A percentile compares a stretch with the other conserved stretches of the same genome.
Conservation (phyloP, 768 basidiomycete genomes). For the Podaxis sp. region DNA sequence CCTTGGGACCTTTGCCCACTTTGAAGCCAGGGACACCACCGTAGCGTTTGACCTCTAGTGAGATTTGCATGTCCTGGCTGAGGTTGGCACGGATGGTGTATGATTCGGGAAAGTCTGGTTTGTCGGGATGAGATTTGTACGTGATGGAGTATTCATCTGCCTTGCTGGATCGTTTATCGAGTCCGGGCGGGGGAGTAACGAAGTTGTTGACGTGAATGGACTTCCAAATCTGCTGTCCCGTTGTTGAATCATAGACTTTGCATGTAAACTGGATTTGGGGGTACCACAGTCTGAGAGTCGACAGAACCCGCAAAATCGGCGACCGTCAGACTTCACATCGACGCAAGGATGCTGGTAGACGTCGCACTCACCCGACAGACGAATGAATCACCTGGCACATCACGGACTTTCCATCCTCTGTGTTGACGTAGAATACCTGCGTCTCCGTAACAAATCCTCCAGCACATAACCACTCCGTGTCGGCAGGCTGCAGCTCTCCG, state of each 20-base stretch:
- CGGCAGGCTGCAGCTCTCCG: conserved; percentile 73
- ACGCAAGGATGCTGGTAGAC: not conserved
- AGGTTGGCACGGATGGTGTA: conserved; percentile 83
- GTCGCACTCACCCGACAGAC: conserved; percentile 71
- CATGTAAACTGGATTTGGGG: conserved; percentile 93
- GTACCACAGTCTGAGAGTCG: conserved; percentile 75
- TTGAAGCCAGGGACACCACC: conserved; percentile 84
- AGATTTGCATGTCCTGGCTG: conserved; percentile 76
- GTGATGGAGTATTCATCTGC: conserved; percentile 83
- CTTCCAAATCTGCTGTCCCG: conserved; percentile 77
- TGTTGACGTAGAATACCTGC: conserved; percentile 80
- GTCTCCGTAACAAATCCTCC: conserved; percentile 91
- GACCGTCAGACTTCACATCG: conserved; percentile 17
- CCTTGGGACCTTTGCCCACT: conserved; percentile 82
- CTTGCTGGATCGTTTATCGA: conserved; percentile 86
- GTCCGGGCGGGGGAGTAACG: conserved; percentile 66
- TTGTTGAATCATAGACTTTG: conserved; percentile 82
- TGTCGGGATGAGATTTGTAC: conserved; percentile 51
- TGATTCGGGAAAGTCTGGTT: conserved; percentile 63
- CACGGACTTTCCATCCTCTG: conserved; percentile 75
- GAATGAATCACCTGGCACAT: conserved; percentile 90
- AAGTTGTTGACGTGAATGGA: conserved; percentile 85
- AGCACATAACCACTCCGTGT: conserved; percentile 81
- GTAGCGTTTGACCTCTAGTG: conserved; percentile 71
- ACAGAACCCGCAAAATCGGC: not conserved